A percentile compares a stretch with the other conserved stretches of the same genome.
Conservation (phyloP, 805 yeast species). For the Jamesozyma hellenica region DNA sequence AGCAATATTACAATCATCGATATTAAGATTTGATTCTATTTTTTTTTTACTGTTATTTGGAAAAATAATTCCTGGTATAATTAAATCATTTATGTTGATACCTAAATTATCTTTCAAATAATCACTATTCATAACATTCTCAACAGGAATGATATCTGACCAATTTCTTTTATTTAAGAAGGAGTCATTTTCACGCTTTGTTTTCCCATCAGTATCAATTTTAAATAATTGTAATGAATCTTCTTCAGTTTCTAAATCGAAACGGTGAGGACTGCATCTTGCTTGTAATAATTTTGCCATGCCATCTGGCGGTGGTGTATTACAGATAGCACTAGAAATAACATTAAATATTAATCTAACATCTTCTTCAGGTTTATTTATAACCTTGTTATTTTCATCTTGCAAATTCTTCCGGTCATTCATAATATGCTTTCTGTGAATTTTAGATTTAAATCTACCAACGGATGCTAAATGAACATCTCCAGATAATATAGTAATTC, state of each 20-base stretch:
- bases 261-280: constrained; percentile 60
- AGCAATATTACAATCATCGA: constrained; percentile 39
- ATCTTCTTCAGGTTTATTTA: constrained; percentile 52
- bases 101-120: constrained; percentile 9
- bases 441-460: constrained; percentile 60
- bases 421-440: constrained; percentile 36
- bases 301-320: constrained; percentile 85
- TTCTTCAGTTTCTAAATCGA: constrained; percentile 58
- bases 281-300: constrained; percentile 67
- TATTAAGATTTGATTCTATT: constrained; percentile 6
- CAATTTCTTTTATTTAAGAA: constrained; percentile 64
- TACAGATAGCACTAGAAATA: constrained; percentile 81
- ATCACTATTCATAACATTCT: constrained; percentile 27
- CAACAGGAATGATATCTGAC: constrained; percentile 53
- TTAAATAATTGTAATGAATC: constrained; percentile 69
- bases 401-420: constrained; percentile 26
- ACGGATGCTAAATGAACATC: constrained; percentile 87
- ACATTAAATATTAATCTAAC: constrained; percentile 72
- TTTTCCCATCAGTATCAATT: constrained; percentile 44
- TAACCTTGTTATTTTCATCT: constrained; percentile 32
- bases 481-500: constrained; percentile 81
- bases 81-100: constrained; percentile 7
- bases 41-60: constrained; percentile 8
- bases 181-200: constrained; percentile 32
- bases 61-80: constrained; percentile 24